phyloP scores from a whole-genome alignment of 495 filamentous ascomycete species.

The Hypoxylon crocopeplum region DNA sequence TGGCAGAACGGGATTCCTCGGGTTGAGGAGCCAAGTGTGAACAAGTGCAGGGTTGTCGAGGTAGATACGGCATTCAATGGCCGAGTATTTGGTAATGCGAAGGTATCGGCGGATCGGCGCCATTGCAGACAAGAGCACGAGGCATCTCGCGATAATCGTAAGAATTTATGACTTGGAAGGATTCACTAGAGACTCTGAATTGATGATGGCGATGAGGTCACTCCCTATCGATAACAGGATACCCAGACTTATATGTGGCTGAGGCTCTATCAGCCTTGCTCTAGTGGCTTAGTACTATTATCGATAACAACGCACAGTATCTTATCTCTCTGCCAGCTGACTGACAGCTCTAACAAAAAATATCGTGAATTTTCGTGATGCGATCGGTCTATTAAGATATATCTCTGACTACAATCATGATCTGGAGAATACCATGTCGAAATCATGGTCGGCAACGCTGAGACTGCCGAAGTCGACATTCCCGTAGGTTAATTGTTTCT shows the following conservation, averaged over 20 bases:
- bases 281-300: neutral
- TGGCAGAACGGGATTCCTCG: slow-evolving; percentile 74
- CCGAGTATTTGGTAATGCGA: slow-evolving; percentile 84
- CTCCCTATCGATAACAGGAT: neutral
- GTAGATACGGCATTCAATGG: slow-evolving; percentile 94
- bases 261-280: neutral
- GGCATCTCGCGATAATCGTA: slow-evolving; percentile 27
- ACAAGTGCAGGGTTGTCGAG: slow-evolving; percentile 84
- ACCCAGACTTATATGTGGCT: neutral
- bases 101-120: slow-evolving; percentile 84
- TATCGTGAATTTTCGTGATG: slow-evolving; percentile 1
- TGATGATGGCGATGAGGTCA: neutral
- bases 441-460: slow-evolving; percentile 56
- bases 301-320: neutral
- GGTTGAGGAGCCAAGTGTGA: slow-evolving; percentile 80
- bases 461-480: slow-evolving; percentile 57
- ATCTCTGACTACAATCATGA: slow-evolving; percentile 19
- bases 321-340: neutral
- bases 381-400: slow-evolving; percentile 6
- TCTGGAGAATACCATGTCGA: slow-evolving; percentile 50
- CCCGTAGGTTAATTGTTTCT: slow-evolving; percentile 47
- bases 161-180: neutral
- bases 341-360: neutral
- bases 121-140: slow-evolving; percentile 56
- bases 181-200: neutral